These are phyloP conservation scores for Annulohypoxylon nitens DNA, from an alignment of 495 filamentous ascomycete species.

Conservation along the genomic window DNA sequence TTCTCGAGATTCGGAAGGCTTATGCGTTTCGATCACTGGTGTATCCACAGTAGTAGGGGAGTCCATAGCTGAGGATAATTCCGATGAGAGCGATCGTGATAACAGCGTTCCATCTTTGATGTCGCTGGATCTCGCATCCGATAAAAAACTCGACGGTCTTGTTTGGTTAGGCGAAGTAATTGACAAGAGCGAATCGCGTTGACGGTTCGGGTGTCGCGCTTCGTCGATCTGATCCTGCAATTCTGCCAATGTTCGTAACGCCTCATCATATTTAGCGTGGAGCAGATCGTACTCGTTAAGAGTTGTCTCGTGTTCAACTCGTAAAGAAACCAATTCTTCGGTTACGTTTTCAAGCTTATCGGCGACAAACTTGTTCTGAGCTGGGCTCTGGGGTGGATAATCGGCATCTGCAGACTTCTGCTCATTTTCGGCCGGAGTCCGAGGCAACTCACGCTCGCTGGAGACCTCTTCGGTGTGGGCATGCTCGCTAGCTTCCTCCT, in stretches of 20 bases:
- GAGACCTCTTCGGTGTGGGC: constrained; percentile 21
- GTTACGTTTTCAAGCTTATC: constrained; percentile 94
- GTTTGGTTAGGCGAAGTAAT: constrained; percentile 70
- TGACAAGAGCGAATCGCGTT: constrained; percentile 66
- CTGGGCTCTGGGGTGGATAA: constrained; percentile 72
- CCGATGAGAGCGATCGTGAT: constrained; percentile 95
- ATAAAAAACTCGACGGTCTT: constrained; percentile 93
- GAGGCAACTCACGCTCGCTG: constrained; percentile 17
- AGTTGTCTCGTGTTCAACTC: constrained; percentile 88
- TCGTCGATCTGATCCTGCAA: constrained; percentile 90
- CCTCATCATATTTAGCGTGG: constrained; percentile 90
- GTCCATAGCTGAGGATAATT: constrained; percentile 93
- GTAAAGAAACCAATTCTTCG: constrained; percentile 91
- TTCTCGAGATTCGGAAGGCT: constrained; percentile 49
- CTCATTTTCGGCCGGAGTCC: constrained; percentile 45
- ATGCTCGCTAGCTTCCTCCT: constrained; percentile 57
- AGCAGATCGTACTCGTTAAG: constrained; percentile 85
- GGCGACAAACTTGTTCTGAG: constrained; percentile 85
- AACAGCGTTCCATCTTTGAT: constrained; percentile 81
- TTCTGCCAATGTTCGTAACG: constrained; percentile 81
- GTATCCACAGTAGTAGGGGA: constrained; percentile 75
- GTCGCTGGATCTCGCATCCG: constrained; percentile 79
- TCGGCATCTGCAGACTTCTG: constrained; percentile 43
- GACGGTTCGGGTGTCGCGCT: constrained; percentile 72
- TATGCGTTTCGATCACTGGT: constrained; percentile 67